phyloP scores from a whole-genome alignment of 108 stramenopile genomes.

The Bacterosira constricta region DNA sequence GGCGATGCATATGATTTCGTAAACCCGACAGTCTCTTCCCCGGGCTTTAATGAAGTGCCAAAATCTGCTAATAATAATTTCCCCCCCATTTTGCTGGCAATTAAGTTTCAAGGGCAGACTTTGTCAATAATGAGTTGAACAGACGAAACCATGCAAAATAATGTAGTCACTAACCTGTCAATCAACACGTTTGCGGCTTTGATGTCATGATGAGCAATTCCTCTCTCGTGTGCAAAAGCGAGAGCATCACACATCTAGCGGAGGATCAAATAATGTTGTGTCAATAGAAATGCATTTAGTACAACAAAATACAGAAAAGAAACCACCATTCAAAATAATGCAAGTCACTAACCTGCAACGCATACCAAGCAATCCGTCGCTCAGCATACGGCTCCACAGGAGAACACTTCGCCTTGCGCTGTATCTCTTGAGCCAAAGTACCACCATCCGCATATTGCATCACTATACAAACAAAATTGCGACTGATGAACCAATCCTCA shows the following conservation, averaged over 20 bases:
- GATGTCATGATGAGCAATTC: slow-evolving; percentile 43
- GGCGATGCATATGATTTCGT: slow-evolving; percentile 48
- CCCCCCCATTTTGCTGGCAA: no score
- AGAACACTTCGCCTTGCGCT: slow-evolving; percentile 7
- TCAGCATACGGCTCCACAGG: slow-evolving; percentile 38
- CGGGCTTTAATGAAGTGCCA: slow-evolving; percentile 37
- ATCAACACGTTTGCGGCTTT: slow-evolving; percentile 45
- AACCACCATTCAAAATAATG: no score
- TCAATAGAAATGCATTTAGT: neutral
- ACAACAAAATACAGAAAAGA: no score
- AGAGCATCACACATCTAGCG: slow-evolving; percentile 23
- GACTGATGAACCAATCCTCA: slow-evolving; percentile 40
- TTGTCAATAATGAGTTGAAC: no score
- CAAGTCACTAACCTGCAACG: slow-evolving; percentile 36
- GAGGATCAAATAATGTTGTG: neutral
- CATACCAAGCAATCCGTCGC: slow-evolving; percentile 49
- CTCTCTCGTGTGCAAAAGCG: slow-evolving; percentile 39
- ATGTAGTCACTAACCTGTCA: no score
- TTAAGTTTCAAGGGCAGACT: no score
- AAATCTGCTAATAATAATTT: slow-evolving; percentile 48
- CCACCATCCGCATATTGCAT: slow-evolving; percentile 49
- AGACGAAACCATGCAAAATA: no score
- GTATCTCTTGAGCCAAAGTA: slow-evolving; percentile 40
- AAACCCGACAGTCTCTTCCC: slow-evolving; percentile 42
- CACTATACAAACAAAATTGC: slow-evolving; percentile 40